Percentiles rank a stretch among this genome's conserved stretches.
These are phyloP conservation scores for Dictyostelium firmibasis DNA, from an alignment of 78 protist species.

Conservation along the genomic window DNA sequence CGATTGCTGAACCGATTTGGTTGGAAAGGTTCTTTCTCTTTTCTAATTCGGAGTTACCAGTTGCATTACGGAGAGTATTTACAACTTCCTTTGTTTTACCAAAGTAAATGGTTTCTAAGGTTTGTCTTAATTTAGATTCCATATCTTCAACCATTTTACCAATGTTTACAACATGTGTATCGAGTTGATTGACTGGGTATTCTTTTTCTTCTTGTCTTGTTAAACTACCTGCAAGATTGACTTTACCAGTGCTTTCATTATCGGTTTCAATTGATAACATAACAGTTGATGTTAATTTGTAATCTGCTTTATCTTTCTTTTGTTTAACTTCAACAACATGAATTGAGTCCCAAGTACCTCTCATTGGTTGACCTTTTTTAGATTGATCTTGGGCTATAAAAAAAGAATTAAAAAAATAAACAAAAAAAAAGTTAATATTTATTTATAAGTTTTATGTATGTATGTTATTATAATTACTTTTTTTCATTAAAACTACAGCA, in stretches of 20 bases:
- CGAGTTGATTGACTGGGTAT: conserved; percentile 59
- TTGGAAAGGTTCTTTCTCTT: conserved; percentile 80
- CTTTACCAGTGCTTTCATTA: conserved; percentile 70
- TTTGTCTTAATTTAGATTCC: conserved; percentile 92
- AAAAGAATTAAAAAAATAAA: neutral
- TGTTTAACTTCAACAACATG: conserved; percentile 94
- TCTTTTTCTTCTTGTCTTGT: conserved; percentile 88
- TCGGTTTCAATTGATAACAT: conserved; percentile 93
- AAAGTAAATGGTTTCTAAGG: conserved; percentile 95
- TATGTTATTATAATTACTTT: conserved; percentile 68
- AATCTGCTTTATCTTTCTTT: conserved; percentile 80
- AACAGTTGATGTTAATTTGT: conserved; percentile 96
- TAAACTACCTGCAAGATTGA: conserved; percentile 91
- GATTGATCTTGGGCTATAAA: conserved; percentile 89
- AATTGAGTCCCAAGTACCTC: conserved; percentile 97
- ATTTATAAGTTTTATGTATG: too few species aligned
- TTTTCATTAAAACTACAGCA: conserved; percentile 91
- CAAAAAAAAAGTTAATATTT: neutral
- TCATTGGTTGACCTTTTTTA: conserved; percentile 82
- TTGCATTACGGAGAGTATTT: conserved; percentile 55
- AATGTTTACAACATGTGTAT: conserved; percentile 93
- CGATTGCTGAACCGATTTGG: conserved; percentile 76
- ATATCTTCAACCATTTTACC: conserved; percentile 97
- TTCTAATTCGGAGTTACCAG: conserved; percentile 70
- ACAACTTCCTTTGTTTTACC: conserved; percentile 96